Evolutionary conservation across 352 stramenopile species (phyloP).

Genomic region (Pythium scleroteichum): DNA sequence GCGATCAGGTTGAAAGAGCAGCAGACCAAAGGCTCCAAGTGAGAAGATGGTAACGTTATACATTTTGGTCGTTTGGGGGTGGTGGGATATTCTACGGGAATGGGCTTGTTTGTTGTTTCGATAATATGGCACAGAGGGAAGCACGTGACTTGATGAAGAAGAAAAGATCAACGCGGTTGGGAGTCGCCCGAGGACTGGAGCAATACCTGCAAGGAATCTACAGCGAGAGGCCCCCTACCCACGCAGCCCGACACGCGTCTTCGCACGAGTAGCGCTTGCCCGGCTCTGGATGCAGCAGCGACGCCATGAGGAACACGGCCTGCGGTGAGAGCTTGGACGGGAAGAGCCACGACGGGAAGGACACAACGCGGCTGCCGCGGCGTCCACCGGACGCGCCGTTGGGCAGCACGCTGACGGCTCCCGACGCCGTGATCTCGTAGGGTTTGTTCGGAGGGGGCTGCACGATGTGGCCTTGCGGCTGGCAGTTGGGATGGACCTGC

Average conservation of each 20-base stretch:
- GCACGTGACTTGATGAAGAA: slow-evolving; percentile 3
- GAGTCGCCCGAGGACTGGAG: no score
- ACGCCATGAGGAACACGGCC: slow-evolving; percentile 68
- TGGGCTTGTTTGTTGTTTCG: slow-evolving; percentile 8
- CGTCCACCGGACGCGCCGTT: slow-evolving; percentile 30
- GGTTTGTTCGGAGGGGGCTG: slow-evolving; percentile 23
- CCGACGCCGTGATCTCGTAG: slow-evolving; percentile 15
- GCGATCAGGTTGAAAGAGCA: slow-evolving; percentile 15
- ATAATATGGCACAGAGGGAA: slow-evolving; percentile 31
- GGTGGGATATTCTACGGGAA: slow-evolving; percentile 19
- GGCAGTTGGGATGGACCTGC: slow-evolving; percentile 30
- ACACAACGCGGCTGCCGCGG: slow-evolving; percentile 45
- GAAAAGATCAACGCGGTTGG: not conserved
- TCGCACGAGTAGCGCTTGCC: slow-evolving; percentile 77
- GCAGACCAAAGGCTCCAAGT: not conserved
- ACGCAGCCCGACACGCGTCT: slow-evolving; percentile 77
- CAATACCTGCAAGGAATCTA: slow-evolving; percentile 5
- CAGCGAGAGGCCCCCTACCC: slow-evolving; percentile 46
- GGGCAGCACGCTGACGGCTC: slow-evolving; percentile 18
- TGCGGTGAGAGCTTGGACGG: slow-evolving; percentile 63
- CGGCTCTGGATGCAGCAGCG: slow-evolving; percentile 84
- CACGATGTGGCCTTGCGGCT: not conserved
- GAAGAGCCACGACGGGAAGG: slow-evolving; percentile 87
- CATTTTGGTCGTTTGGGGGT: slow-evolving; percentile 16
- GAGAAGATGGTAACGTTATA: slow-evolving; percentile 25